Conservation (phyloP, 805 yeast species). For the Candida tallmaniae region DNA sequence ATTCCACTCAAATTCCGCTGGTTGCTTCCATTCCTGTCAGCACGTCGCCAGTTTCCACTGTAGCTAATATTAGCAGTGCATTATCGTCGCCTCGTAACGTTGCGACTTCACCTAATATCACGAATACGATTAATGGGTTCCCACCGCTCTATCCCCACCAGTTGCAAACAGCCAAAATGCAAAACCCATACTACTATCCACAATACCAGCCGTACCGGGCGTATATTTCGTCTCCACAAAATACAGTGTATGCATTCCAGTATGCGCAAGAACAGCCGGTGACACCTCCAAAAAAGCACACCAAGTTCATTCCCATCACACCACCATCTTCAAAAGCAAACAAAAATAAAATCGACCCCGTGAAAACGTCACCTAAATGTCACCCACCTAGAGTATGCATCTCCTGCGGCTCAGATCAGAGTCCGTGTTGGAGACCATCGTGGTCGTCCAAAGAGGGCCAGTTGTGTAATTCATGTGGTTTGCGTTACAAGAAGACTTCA, state of each 20-base stretch:
- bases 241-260: conserved; percentile 10
- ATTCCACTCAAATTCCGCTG: neutral
- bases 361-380: conserved; percentile 31
- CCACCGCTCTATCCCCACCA: no score
- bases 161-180: conserved; percentile 4
- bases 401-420: conserved; percentile 84
- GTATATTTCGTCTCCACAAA: conserved; percentile 10
- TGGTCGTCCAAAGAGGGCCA: conserved; percentile 94
- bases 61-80: neutral
- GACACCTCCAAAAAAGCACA: conserved; percentile 17
- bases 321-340: conserved; percentile 31
- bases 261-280: conserved; percentile 9
- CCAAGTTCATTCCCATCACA: conserved; percentile 38
- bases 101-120: conserved; percentile 1
- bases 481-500: conserved; percentile 89
- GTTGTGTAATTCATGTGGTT: conserved; percentile 93
- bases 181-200: conserved; percentile 6
- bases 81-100: conserved; percentile 1
- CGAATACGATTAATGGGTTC: neutral
- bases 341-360: conserved; percentile 26
- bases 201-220: conserved; percentile 9
- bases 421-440: conserved; percentile 98
- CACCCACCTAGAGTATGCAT: conserved; percentile 60
- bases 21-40: neutral
- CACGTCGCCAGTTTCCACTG: conserved; percentile 3